Percentiles rank a stretch among this genome's conserved stretches.
These are phyloP conservation scores for Mariannaea sp. DNA, from an alignment of 2,329 filamentous ascomycete species.

Conservation along the genomic window DNA sequence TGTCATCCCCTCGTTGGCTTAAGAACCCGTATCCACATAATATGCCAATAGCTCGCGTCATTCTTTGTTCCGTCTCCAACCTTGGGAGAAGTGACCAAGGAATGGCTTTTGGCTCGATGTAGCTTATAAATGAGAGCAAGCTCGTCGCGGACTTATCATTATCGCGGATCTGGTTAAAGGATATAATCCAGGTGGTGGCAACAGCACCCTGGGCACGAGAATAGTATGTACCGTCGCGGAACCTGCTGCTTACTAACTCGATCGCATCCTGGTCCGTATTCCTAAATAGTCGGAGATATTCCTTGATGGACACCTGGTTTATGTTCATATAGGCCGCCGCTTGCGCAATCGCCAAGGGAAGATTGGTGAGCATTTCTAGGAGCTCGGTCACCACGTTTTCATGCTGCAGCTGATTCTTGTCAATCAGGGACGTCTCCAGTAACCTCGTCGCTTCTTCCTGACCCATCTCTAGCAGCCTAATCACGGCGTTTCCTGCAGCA, in stretches of 20 bases:
- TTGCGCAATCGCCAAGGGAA: slow-evolving; percentile 48
- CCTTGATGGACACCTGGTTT: slow-evolving; percentile 31
- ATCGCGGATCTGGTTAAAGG: slow-evolving; percentile 45
- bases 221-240: slow-evolving; percentile 42
- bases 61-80: slow-evolving; percentile 9
- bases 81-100: slow-evolving; percentile 42
- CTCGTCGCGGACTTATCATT: slow-evolving; percentile 39
- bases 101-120: slow-evolving; percentile 47
- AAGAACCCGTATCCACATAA: slow-evolving; percentile 43
- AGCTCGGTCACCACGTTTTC: not conserved
- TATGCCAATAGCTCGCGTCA: slow-evolving; percentile 38
- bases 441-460: slow-evolving; percentile 31
- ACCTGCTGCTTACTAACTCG: slow-evolving; percentile 28
- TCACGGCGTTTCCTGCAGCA: not conserved
- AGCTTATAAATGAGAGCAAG: slow-evolving; percentile 46
- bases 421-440: slow-evolving; percentile 4
- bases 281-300: slow-evolving; percentile 44
- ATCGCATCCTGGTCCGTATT: slow-evolving; percentile 38
- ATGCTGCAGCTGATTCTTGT: slow-evolving; percentile 23
- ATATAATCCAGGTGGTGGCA: slow-evolving; percentile 47
- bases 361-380: slow-evolving; percentile 38
- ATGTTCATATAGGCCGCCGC: slow-evolving; percentile 48
- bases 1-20: slow-evolving; percentile 24
- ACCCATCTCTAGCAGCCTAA: slow-evolving; percentile 4
- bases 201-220: slow-evolving; percentile 41